Base-by-base conservation (phyloP, 306 rosid genomes). In the Dryas drummondii region DNA sequence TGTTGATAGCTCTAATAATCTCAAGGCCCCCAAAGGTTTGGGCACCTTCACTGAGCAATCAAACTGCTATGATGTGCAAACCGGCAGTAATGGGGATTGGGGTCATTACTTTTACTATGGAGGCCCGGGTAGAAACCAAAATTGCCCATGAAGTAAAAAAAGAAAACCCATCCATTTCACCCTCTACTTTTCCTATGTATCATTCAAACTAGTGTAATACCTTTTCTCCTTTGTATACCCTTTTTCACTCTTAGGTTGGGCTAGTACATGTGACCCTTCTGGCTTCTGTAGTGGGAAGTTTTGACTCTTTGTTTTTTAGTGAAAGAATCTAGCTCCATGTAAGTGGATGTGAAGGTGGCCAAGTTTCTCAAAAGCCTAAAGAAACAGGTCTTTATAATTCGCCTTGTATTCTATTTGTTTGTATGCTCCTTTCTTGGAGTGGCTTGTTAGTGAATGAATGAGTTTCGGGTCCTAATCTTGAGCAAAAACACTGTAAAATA, bases 51-150 rank as follows among this genome's bases (percentile, higher is more conserved):
- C 98, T 6, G 97, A 96, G 82, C 84, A 87, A 62, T 87, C 98
- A 55, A 91, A 90, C 80, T 96, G 99, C 77, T 96, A 96, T 80
- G 96, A 92, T 88, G 99, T 96, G n/a, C 93, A 90, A 86, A 90
- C 89, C 15, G 98, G 98, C 6, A 90, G 85, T 46, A 96, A 92
- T 84, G 93, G 96, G 45, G 97, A 92, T 70, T 96, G 99, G 99
- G 99, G 99, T 1, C 99, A 90, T 79, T 96, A 71, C 96, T 96
- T 96, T 72, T 96, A 96, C 88, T 96, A 90, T 83, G 99, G 99
- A 80, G 99, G 99, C 52, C 99, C 99, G 46, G 99, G 99, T 77
- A 92, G 88, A 80, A 96, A 86, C 76, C 65, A 83, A 12, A 96
- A 96, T 76, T 96, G 99, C 81, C 72, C 67, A 48, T 91, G 92